These are phyloP conservation scores for Fulvia fulva DNA, from an alignment of 2,329 filamentous ascomycete genomes.

Conservation along the genomic window DNA sequence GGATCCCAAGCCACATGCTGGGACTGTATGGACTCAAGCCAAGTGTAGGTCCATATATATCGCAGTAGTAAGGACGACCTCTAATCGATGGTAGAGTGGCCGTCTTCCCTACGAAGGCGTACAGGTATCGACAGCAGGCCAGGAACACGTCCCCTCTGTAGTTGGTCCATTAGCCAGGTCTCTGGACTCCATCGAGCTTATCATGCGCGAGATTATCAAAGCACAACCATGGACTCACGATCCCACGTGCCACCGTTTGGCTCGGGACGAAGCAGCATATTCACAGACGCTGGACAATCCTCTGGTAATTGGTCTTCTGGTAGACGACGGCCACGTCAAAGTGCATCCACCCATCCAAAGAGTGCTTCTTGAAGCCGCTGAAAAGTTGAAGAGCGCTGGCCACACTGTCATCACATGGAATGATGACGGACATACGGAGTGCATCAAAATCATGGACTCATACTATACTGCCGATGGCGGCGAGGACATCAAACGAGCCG, in stretches of 20 bases:
- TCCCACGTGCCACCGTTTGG: conserved; percentile 38
- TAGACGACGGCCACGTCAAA: conserved; percentile 27
- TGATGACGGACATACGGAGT: conserved; percentile 50
- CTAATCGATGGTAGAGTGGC: conserved; percentile 42
- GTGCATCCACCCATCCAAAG: conserved; percentile 23
- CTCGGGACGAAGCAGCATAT: conserved; percentile 38
- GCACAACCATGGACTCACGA: conserved; percentile 42
- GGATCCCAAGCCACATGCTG: conserved; percentile 48
- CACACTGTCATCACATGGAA: conserved; percentile 43
- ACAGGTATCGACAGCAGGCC: conserved; percentile 59
- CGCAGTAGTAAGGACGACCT: not conserved
- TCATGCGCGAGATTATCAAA: conserved; percentile 34
- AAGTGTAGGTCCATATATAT: conserved; percentile 31
- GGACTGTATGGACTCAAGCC: conserved; percentile 51
- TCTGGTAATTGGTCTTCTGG: conserved; percentile 23
- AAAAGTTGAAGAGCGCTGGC: conserved; percentile 26
- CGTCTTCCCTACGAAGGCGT: conserved; percentile 57
- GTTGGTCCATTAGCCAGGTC: conserved; percentile 58
- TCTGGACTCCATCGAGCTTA: conserved; percentile 46
- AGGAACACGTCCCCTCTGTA: conserved; percentile 61
- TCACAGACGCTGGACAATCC: conserved; percentile 7
- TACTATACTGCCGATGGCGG: conserved; percentile 62
- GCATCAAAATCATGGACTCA: conserved; percentile 55
- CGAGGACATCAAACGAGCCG: conserved; percentile 57
- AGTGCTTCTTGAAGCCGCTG: conserved; percentile 12